Base-by-base conservation (phyloP, 108 stramenopile species). In the Nitzschia inconspicua region DNA sequence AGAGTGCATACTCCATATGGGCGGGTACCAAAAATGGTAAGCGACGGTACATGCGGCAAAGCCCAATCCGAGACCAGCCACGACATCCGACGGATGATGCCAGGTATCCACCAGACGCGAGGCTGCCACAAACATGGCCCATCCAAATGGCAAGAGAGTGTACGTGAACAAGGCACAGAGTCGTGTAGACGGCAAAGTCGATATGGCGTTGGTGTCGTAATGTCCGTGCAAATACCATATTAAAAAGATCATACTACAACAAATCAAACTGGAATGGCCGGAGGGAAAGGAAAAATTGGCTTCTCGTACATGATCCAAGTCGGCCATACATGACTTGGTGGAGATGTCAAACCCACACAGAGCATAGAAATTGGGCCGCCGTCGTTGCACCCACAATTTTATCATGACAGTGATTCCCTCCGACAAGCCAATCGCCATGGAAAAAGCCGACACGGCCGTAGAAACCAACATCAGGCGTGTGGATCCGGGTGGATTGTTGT, bases 31-130 rank as follows among this genome's bases (percentile, higher is more conserved):
- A 14, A 73, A 24, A 49, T 84, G 85, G 64, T 89, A 89, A 4
- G 73, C 59, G 50, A 91, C 64, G 16, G 68, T 72, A 25, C 66
- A 69, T 16, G 73, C 63, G 1, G 61, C 49, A 48, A 68, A 46
- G 29, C 91, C 91, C 57, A 93, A 32, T 19, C 75, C 63, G 24
- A 76, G 65, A 42, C 92, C 92, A 44, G 83, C 86, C 18, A 90
- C 32, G 4, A 90, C 75, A 68, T 94, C 92, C 0, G 76, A 60
- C 8, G 83, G 83, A 68, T 94, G 92, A 69, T 94, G 92, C 88
- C 88, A 90, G 47, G 86, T 67, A 63, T 94, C 92, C 26, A 63
- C 67, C 9, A 86, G 26, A 26, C 79, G 63, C 1, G 65, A 68
- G 1, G 61, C 73, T 14, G 66, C 85, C 20, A 78, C 75, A 66